Percentiles rank a stretch among this genome's conserved stretches.
These are phyloP conservation scores for Chlamydomonas reinhardtii DNA, from an alignment of 163 green algal species.

Conservation along the genomic window DNA sequence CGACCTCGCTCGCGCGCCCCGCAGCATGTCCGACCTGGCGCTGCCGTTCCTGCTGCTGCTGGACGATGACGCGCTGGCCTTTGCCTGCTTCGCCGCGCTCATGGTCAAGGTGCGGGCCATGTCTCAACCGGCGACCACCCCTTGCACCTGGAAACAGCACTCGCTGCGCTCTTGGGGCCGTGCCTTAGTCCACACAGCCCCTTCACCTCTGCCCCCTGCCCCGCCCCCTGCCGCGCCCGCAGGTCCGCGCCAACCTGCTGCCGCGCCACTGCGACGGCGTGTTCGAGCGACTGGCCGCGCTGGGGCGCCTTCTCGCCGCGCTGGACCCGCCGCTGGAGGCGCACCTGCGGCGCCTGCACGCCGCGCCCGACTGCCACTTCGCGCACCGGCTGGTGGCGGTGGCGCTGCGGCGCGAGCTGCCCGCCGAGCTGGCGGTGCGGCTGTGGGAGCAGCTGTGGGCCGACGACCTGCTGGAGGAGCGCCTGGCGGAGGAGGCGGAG, in stretches of 20 bases:
- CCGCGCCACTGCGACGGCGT: constrained; percentile 79
- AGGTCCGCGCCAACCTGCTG: constrained; percentile 79
- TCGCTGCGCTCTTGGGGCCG: too few species aligned
- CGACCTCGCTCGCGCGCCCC: neutral
- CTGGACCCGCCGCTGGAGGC: constrained; percentile 53
- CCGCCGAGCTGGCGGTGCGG: constrained; percentile 63
- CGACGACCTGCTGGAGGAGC: constrained; percentile 54
- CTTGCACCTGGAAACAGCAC: too few species aligned
- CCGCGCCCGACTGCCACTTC: constrained; percentile 85
- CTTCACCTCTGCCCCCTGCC: neutral
- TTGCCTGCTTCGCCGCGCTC: constrained; percentile 88
- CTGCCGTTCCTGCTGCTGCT: constrained; percentile 84
- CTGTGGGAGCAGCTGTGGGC: constrained; percentile 84
- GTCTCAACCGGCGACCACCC: too few species aligned
- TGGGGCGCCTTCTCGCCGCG: constrained; percentile 52
- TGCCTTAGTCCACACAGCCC: neutral
- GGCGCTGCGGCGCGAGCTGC: constrained; percentile 85
- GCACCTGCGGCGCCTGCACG: constrained; percentile 51
- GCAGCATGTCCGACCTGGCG: constrained; percentile 91
- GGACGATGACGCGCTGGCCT: constrained; percentile 86
- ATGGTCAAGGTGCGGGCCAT: constrained; percentile 78
- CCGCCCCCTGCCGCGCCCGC: neutral
- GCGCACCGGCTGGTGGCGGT: constrained; percentile 93
- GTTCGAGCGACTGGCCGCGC: constrained; percentile 67
- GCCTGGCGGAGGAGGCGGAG: neutral